Evolutionary conservation across 805 yeast genomes (phyloP).

Genomic region (Wickerhamomyces queroliae): DNA sequence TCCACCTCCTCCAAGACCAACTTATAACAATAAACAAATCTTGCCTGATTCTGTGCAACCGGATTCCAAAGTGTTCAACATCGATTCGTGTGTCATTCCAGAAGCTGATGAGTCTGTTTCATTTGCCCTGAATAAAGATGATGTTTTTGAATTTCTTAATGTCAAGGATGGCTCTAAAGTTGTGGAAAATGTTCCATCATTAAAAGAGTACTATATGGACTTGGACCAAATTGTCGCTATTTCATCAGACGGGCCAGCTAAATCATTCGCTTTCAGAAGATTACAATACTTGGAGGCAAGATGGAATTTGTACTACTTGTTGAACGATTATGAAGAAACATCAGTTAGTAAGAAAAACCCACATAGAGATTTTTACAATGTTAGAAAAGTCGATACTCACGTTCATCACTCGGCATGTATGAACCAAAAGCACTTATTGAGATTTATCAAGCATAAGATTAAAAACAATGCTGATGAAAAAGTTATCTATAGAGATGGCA

Average conservation of each 20-base stretch:
- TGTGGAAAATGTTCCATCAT: conserved; percentile 65
- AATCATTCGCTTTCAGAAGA: conserved; percentile 92
- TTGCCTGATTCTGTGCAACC: conserved; percentile 32
- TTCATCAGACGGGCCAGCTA: conserved; percentile 93
- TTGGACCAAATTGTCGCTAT: conserved; percentile 65
- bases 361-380: conserved; percentile 95
- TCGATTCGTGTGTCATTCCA: conserved; percentile 36
- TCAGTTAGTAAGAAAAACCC: conserved; percentile 89
- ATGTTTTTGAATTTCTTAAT: conserved; percentile 60
- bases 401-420: conserved; percentile 99
- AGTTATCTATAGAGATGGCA: conserved; percentile 91
- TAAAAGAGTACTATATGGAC: conserved; percentile 82
- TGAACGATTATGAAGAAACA: conserved; percentile 91
- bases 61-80: conserved; percentile 37
- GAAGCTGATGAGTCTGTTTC: conserved; percentile 41
- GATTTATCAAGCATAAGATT: conserved; percentile 92
- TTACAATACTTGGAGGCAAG: conserved; percentile 92
- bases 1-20: conserved; percentile 92
- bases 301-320: conserved; percentile 84
- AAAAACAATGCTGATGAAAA: conserved; percentile 82
- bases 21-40: conserved; percentile 66
- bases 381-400: conserved; percentile 95
- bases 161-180: conserved; percentile 26
- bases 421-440: conserved; percentile 94
- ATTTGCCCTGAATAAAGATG: conserved; percentile 50